Evolutionary conservation across 768 basidiomycete genomes (phyloP).

Genomic region (Lactarius sanguifluus): DNA sequence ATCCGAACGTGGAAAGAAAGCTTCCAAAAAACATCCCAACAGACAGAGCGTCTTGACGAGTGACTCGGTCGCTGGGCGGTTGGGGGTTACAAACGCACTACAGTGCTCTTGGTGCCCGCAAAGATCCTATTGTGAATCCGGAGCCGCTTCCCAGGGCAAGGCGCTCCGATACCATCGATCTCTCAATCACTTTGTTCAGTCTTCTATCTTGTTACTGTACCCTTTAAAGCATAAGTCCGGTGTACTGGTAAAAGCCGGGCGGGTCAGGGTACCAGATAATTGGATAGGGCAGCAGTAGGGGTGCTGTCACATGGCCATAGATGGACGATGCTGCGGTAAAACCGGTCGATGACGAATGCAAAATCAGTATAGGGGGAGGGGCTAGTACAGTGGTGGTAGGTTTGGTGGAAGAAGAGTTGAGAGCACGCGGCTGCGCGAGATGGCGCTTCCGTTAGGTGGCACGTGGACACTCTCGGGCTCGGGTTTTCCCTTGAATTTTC

Average conservation of each 20-base stretch:
- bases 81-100: background rate
- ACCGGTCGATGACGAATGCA: background rate
- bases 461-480: background rate
- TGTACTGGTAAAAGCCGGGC: background rate
- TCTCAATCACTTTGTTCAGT: background rate
- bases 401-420: background rate
- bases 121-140: background rate
- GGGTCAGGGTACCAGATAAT: background rate
- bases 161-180: background rate
- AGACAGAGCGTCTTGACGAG: slow-evolving; percentile 2
- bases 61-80: background rate
- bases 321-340: background rate
- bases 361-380: background rate
- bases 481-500: background rate
- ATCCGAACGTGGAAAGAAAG: background rate
- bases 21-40: slow-evolving; percentile 4
- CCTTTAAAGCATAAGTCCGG: background rate
- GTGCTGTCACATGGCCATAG: background rate
- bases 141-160: slow-evolving; percentile 1
- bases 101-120: background rate
- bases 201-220: background rate
- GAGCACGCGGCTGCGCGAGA: background rate
- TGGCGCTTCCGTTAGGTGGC: background rate
- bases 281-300: background rate
- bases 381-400: background rate